A percentile compares a stretch with the other conserved stretches of the same genome.
phyloP scores from a whole-genome alignment of 129 eudicot species.

The Flaveria robusta region DNA sequence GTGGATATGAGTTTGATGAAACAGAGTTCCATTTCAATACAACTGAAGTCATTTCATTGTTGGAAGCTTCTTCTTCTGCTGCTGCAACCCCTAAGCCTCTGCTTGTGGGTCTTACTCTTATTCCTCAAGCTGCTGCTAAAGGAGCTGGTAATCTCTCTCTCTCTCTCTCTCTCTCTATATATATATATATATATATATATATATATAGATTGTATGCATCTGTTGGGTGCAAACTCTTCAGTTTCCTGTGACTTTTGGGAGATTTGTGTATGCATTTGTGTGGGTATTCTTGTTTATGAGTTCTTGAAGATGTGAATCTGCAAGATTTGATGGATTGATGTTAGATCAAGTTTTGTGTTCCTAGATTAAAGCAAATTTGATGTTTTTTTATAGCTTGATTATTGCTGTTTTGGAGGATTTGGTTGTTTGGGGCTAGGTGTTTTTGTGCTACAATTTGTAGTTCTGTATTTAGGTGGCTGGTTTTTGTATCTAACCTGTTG shows the following conservation, averaged over 20 bases:
- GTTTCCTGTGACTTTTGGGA: not conserved
- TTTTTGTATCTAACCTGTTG: slow-evolving; percentile 23
- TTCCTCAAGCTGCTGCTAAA: slow-evolving; percentile 79
- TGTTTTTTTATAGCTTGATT: slow-evolving; percentile 4
- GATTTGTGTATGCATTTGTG: slow-evolving; percentile 17
- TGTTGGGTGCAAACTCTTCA: not conserved
- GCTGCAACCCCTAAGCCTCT: slow-evolving; percentile 47
- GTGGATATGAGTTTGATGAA: slow-evolving; percentile 45
- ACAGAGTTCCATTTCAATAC: slow-evolving; percentile 41
- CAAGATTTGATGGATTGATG: slow-evolving; percentile 13
- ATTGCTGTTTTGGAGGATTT: slow-evolving; percentile 20
- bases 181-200: slow-evolving; percentile 5
- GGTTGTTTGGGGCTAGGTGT: not conserved
- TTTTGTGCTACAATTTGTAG: slow-evolving; percentile 22
- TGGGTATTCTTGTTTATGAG: not conserved
- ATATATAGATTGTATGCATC: slow-evolving; percentile 11
- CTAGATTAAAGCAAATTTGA: not conserved
- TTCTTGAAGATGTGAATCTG: slow-evolving; percentile 2
- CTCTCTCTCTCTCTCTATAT: slow-evolving; percentile 6
- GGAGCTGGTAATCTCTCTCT: slow-evolving; percentile 64
- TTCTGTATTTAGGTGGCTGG: slow-evolving; percentile 30
- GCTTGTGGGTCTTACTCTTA: slow-evolving; percentile 67
- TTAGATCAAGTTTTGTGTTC: slow-evolving; percentile 14
- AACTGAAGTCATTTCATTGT: slow-evolving; percentile 42
- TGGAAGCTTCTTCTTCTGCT: slow-evolving; percentile 51